phyloP scores from a whole-genome alignment of 2,329 filamentous ascomycete species.

The Fragosphaeria purpurea region DNA sequence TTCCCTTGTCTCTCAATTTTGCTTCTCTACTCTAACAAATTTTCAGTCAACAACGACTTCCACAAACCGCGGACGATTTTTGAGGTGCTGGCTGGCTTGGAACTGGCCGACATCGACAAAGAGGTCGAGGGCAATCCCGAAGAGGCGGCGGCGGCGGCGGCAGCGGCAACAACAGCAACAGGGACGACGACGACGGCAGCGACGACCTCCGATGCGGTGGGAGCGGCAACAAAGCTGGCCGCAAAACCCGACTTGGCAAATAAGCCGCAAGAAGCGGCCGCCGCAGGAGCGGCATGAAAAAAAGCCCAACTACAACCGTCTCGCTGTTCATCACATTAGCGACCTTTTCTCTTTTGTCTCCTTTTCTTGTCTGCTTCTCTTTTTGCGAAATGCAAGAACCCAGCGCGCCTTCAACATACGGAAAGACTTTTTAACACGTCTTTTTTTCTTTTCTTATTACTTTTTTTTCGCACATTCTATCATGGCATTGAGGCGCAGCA shows the following conservation, averaged over 20 bases:
- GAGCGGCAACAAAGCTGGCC: slow-evolving; percentile 1
- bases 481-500: slow-evolving; percentile 3
- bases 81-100: slow-evolving; percentile 69
- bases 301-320: too few species aligned
- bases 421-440: slow-evolving; percentile 9
- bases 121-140: slow-evolving; percentile 22
- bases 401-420: slow-evolving; percentile 7
- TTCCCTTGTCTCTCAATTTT: background rate
- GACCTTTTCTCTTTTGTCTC: background rate
- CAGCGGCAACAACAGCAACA: slow-evolving; percentile 6
- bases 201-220: too few species aligned
- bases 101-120: slow-evolving; percentile 53
- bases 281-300: too few species aligned
- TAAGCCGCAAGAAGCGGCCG: too few species aligned
- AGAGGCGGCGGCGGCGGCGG: too few species aligned
- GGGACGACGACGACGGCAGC: slow-evolving; percentile 4
- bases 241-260: background rate
- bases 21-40: background rate
- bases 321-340: too few species aligned
- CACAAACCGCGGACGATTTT: slow-evolving; percentile 75
- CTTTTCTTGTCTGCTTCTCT: too few species aligned
- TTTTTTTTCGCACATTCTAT: background rate
- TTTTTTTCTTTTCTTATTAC: slow-evolving; percentile 1
- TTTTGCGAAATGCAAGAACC: too few species aligned
- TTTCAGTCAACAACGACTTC: slow-evolving; percentile 91